These are phyloP conservation scores for Pestalotiopsis sp. DNA, from an alignment of 2,329 filamentous ascomycete species.

Conservation along the genomic window DNA sequence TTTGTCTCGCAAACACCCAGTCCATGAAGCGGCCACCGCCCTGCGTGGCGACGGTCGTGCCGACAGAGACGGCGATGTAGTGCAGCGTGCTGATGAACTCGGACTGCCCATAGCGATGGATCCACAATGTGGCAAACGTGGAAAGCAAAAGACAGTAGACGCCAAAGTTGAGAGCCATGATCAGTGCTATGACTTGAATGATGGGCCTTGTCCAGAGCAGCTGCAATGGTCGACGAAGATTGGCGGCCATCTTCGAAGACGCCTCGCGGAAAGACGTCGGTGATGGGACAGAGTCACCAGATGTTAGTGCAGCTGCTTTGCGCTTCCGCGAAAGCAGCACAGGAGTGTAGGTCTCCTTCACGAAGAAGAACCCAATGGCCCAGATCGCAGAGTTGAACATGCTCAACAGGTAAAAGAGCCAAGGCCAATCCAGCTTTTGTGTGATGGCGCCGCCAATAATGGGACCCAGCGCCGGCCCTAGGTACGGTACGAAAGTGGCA, in stretches of 20 bases:
- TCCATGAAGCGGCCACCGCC: conserved; percentile 40
- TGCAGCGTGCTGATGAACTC: conserved; percentile 47
- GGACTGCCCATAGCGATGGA: conserved; percentile 46
- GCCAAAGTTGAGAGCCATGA: conserved; percentile 50
- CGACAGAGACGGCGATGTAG: conserved; percentile 53
- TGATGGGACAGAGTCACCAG: conserved; percentile 38
- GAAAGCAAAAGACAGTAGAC: conserved; percentile 55
- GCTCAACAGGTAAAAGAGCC: conserved; percentile 69
- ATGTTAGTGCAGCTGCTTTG: conserved; percentile 41
- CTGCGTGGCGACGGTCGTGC: conserved; percentile 38
- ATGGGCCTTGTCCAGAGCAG: conserved; percentile 50
- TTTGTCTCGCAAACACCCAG: conserved; percentile 33
- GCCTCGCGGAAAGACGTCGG: neutral
- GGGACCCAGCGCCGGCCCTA: conserved; percentile 69
- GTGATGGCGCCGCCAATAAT: conserved; percentile 69
- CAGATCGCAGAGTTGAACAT: conserved; percentile 37
- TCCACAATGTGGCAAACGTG: conserved; percentile 53
- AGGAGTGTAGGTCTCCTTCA: neutral
- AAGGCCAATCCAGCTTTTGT: conserved; percentile 66
- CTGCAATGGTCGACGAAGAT: conserved; percentile 40
- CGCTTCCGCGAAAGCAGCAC: neutral
- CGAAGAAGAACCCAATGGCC: neutral
- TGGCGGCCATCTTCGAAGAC: conserved; percentile 15
- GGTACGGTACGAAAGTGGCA: conserved; percentile 32
- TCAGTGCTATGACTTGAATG: conserved; percentile 46